A percentile compares a stretch with the other conserved stretches of the same genome.
Conservation (phyloP, 768 basidiomycete species). For the Epithele typhae region DNA sequence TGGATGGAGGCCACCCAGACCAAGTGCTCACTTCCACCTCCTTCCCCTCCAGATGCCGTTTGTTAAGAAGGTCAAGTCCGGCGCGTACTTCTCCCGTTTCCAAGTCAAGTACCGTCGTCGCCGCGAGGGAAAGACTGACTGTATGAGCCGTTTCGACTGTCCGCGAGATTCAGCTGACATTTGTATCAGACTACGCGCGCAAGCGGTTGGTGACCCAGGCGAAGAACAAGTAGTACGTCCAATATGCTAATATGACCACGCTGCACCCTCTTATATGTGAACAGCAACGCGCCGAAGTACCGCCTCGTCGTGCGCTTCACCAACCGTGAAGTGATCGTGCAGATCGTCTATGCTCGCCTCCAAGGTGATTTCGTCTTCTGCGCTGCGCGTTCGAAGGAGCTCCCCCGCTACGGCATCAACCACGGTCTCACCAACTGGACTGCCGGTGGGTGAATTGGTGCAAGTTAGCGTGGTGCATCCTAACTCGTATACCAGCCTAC, state of each 20-base stretch:
- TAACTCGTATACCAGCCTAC: slow-evolving; percentile 57
- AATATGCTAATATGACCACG: background rate
- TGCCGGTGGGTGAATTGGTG: slow-evolving; percentile 54
- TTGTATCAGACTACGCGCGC: slow-evolving; percentile 82
- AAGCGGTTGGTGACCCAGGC: slow-evolving; percentile 97
- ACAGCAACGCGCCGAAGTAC: slow-evolving; percentile 93
- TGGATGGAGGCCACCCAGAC: too few species aligned
- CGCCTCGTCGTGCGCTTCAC: slow-evolving; percentile 99
- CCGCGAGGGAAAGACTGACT: slow-evolving; percentile 99
- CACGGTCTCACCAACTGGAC: slow-evolving; percentile 99
- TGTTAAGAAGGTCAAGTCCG: slow-evolving; percentile 95
- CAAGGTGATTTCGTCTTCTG: slow-evolving; percentile 95
- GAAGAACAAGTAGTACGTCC: slow-evolving; percentile 94
- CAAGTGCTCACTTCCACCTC: too few species aligned
- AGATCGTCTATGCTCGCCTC: slow-evolving; percentile 94
- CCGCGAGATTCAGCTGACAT: background rate
- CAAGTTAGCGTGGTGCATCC: background rate
- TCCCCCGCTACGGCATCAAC: slow-evolving; percentile 93
- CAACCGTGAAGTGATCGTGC: slow-evolving; percentile 93
- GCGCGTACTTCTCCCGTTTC: slow-evolving; percentile 96
- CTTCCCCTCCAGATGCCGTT: slow-evolving; percentile 75
- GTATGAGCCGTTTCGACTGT: slow-evolving; percentile 32
- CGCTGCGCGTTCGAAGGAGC: slow-evolving; percentile 85
- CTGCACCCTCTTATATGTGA: background rate
- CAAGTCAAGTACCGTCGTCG: slow-evolving; percentile 98